Evolutionary conservation across 164 flowering plant genomes (phyloP), one percentile per base, ranked within the genome.

Genomic region (Akebia trifoliata): DNA sequence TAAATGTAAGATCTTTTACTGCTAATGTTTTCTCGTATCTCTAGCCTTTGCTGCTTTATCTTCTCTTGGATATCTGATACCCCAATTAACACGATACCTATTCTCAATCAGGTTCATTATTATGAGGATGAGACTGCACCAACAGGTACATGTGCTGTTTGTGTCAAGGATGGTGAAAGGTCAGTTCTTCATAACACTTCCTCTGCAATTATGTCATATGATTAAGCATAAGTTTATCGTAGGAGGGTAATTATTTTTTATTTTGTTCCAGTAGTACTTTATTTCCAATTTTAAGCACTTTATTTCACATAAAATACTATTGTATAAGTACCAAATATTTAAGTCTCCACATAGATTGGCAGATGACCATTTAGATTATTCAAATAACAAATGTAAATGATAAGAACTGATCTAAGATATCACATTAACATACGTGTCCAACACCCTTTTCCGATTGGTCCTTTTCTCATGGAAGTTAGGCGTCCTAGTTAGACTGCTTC

Each of bases 151-250:
- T 93, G 97, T 76, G 98, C 81, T 60, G 98, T 93, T 57, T 90
- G 97, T 70, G 94, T 93, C 46, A 84, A 86, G 20, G 99, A 92
- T 67, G 97, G 96, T 63, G 97, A 93, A 70, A 90, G 98, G 97
- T 90, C 22, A 65, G 87, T 70, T 38, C 46, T 10, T 11, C 22
- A 28, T 38, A 17, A 28, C 18, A n/a, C 39, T 39, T 45, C 9
- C 38, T n/a, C 15, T 29, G 2, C 31, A 30, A 6, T 48, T 54
- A 2, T 50, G 14, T 54, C 35, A 28, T 46, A 10, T 21, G 25
- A 28, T 25, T 8, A 18, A 8, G 50, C 50, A n/a, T 32, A 8
- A 4, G 1, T 24, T 54, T 26, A 52, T 40, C 21, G 31, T 32
- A 50, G 36, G 25, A 21, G 26, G 26, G 1, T 45, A 9, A 12